Evolutionary conservation across 208 protist species (phyloP).

Genomic region (Tritrichomonas foetus): DNA sequence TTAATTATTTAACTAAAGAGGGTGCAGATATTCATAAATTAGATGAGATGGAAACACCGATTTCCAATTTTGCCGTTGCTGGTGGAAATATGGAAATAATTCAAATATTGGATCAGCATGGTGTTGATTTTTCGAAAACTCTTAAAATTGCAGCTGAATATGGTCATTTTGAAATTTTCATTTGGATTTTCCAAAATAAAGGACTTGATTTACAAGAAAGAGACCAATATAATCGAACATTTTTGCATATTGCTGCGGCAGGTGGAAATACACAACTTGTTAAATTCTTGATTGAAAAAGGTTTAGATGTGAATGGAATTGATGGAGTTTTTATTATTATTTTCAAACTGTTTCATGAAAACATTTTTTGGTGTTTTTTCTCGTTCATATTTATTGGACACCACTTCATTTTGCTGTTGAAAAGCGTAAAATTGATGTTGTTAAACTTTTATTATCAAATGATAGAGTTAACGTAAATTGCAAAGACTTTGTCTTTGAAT

Average conservation of each 20-base stretch:
- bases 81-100: neutral
- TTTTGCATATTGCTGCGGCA: neutral
- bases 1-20: neutral
- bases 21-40: neutral
- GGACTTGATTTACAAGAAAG: neutral
- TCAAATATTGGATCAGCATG: neutral
- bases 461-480: neutral
- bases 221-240: neutral
- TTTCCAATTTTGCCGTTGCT: neutral
- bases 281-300: neutral
- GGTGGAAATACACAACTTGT: neutral
- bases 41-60: neutral
- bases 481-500: neutral
- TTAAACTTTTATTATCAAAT: neutral
- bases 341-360: neutral
- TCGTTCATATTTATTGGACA: neutral
- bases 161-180: neutral
- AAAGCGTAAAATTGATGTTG: neutral
- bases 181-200: neutral
- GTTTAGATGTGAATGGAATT: neutral
- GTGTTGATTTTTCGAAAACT: neutral
- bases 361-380: neutral
- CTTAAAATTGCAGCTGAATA: neutral
- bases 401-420: conserved; percentile 6
- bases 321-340: neutral